Percentiles rank a stretch among this genome's conserved stretches.
Conservation (phyloP, 164 flowering plant species). For the Annona cherimola region DNA sequence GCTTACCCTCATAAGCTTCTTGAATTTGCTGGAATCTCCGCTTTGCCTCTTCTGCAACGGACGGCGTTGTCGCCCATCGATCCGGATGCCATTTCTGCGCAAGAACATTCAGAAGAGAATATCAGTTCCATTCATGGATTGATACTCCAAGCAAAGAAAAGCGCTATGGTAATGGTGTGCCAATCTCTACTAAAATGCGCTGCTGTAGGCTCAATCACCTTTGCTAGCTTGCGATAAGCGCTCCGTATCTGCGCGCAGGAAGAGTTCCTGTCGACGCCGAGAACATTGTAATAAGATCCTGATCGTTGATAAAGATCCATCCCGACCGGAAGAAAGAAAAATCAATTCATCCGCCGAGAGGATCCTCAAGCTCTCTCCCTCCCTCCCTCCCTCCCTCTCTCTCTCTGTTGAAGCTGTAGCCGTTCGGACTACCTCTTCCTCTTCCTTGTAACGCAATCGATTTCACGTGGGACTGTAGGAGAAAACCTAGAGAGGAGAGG, state of each 20-base stretch:
- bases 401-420: not conserved
- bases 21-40: constrained; percentile 77
- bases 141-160: not conserved
- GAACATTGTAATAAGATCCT: constrained; percentile 14
- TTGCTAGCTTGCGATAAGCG: constrained; percentile 31
- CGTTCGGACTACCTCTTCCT: not conserved
- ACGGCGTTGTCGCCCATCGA: constrained; percentile 50
- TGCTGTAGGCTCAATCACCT: constrained; percentile 11
- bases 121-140: not conserved
- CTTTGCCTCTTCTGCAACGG: constrained; percentile 56
- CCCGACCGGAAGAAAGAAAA: not conserved
- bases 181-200: not conserved
- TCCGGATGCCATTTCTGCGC: constrained; percentile 95
- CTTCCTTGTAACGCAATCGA: too few species aligned
- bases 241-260: constrained; percentile 22
- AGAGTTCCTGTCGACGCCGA: constrained; percentile 14
- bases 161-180: not conserved
- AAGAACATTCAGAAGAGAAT: not conserved
- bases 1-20: constrained; percentile 78
- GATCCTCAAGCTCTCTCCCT: too few species aligned
- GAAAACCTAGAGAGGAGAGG: not conserved
- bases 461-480: not conserved
- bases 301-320: constrained; percentile 6
- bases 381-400: not conserved
- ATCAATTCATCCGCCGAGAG: not conserved